phyloP scores from a whole-genome alignment of 805 yeast genomes.

The Jamesozyma lodderae region DNA sequence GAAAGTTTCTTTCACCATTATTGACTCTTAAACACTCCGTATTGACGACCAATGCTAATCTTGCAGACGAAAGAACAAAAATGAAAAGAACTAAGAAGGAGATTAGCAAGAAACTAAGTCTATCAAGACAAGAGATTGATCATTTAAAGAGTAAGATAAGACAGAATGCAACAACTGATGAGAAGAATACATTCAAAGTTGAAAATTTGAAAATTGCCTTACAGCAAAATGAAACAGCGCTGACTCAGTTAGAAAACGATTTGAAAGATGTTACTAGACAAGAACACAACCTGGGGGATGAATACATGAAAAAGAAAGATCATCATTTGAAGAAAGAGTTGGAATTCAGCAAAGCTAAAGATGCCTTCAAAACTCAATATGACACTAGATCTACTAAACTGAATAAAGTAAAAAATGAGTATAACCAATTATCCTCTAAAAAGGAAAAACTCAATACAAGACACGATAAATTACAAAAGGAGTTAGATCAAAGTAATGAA shows the following conservation, averaged over 20 bases:
- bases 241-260: conserved; percentile 15
- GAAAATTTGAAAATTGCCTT: conserved; percentile 39
- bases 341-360: conserved; percentile 22
- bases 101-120: conserved; percentile 42
- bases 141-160: conserved; percentile 38
- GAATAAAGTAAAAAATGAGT: conserved; percentile 17
- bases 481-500: conserved; percentile 18
- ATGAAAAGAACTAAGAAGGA: conserved; percentile 52
- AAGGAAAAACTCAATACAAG: conserved; percentile 16
- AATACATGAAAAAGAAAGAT: conserved; percentile 31
- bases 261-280: conserved; percentile 10
- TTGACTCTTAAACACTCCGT: conserved; percentile 58
- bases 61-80: conserved; percentile 48
- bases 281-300: conserved; percentile 27
- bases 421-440: conserved; percentile 15
- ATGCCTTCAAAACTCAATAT: conserved; percentile 12
- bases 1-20: conserved; percentile 45
- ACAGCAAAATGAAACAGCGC: conserved; percentile 31
- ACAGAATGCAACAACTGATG: conserved; percentile 46
- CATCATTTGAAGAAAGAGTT: conserved; percentile 29
- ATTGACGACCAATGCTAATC: conserved; percentile 51
- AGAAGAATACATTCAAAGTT: conserved; percentile 44
- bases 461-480: conserved; percentile 21
- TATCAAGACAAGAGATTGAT: conserved; percentile 50
- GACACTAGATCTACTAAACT: conserved; percentile 1